phyloP scores from a whole-genome alignment of 805 yeast species.

The Metschnikowia cubensis region DNA sequence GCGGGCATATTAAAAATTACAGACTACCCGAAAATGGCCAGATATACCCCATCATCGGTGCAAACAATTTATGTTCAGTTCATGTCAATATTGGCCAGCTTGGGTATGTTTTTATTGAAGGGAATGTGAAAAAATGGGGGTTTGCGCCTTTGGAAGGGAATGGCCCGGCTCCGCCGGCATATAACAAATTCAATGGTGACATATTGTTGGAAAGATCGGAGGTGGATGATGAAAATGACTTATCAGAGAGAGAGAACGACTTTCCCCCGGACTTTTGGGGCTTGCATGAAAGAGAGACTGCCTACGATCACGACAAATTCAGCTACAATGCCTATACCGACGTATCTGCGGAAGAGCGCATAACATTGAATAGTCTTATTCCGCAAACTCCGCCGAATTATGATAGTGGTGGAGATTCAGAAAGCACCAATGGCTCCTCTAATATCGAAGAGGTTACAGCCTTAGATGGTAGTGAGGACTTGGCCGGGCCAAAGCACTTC shows the following conservation, averaged over 20 bases:
- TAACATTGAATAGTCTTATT: conserved; percentile 36
- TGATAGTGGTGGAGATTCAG: neutral
- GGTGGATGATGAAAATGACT: conserved; percentile 47
- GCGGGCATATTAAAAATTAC: conserved; percentile 74
- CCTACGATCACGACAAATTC: conserved; percentile 26
- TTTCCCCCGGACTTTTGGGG: conserved; percentile 59
- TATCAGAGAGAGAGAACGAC: conserved; percentile 41
- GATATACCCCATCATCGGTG: conserved; percentile 85
- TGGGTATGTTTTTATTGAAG: conserved; percentile 89
- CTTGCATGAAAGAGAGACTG: conserved; percentile 17
- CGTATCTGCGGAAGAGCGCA: conserved; percentile 36
- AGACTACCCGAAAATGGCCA: conserved; percentile 44
- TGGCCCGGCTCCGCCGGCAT: conserved; percentile 92
- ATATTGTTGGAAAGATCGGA: conserved; percentile 67
- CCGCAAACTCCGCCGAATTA: conserved; percentile 39
- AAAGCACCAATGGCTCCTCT: neutral
- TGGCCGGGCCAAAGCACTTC: neutral
- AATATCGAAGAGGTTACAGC: conserved; percentile 1
- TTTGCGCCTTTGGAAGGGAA: conserved; percentile 86
- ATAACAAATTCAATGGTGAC: conserved; percentile 74
- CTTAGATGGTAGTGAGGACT: neutral
- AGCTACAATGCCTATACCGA: conserved; percentile 41
- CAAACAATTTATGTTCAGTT: conserved; percentile 75
- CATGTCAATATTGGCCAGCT: conserved; percentile 86
- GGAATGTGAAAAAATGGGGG: conserved; percentile 93